These are phyloP conservation scores for Chlorella sp. DNA, from an alignment of 139 green algal species.

Conservation along the genomic window DNA sequence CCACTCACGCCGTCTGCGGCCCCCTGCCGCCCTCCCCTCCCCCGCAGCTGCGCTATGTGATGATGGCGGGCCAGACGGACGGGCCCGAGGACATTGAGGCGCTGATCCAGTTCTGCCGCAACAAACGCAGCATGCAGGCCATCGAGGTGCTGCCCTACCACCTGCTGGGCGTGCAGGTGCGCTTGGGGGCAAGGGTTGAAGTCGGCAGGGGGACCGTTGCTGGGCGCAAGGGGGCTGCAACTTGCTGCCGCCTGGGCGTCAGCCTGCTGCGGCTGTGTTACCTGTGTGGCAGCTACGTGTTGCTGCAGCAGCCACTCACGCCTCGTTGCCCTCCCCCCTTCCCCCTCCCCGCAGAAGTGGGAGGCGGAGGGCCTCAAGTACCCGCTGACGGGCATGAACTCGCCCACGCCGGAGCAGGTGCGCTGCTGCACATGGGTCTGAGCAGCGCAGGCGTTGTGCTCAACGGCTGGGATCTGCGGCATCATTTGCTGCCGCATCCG, in stretches of 20 bases:
- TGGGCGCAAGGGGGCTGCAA: no score
- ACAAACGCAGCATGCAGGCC: slow-evolving; percentile 34
- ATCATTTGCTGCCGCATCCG: no score
- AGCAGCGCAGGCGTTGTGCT: no score
- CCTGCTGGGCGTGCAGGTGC: slow-evolving; percentile 50
- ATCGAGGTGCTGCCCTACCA: slow-evolving; percentile 81
- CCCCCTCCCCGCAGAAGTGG: slow-evolving; percentile 57
- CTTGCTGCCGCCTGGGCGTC: no score
- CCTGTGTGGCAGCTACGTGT: neutral
- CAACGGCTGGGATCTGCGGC: no score
- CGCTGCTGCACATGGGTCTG: no score
- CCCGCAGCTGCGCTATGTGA: slow-evolving; percentile 19
- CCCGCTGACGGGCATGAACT: slow-evolving; percentile 50
- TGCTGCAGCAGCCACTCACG: neutral
- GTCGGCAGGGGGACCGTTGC: neutral
- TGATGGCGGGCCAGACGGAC: slow-evolving; percentile 8
- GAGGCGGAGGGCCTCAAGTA: slow-evolving; percentile 58
- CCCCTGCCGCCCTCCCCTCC: neutral
- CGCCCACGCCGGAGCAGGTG: slow-evolving; percentile 39
- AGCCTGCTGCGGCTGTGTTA: no score
- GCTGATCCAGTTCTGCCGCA: neutral
- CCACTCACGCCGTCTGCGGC: neutral
- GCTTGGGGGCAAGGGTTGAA: neutral
- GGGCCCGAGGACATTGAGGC: slow-evolving; percentile 19
- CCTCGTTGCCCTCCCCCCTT: no score